Evolutionary conservation across 2,329 filamentous ascomycete species (phyloP), one percentile per base, ranked within the genome.

Genomic region (Amesomyces nigricolor): DNA sequence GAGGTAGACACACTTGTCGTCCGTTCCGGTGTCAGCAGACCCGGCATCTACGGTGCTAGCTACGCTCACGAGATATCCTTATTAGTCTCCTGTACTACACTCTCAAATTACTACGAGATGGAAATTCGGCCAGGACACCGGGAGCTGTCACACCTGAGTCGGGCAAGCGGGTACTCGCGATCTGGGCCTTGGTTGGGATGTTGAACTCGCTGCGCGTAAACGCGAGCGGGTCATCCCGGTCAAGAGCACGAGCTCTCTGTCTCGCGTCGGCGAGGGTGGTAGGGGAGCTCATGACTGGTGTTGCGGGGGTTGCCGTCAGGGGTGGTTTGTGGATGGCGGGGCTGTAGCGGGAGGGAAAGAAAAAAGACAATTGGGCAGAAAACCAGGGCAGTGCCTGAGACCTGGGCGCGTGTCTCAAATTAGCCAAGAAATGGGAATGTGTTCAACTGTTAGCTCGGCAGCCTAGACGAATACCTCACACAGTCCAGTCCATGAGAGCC

Each of bases 1-100:
- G 42, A 92, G 78, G 65, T 92, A 92, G 57, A 87, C 83, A 64
- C 79, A 61, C 45, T 61, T 60, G 14, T 49, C 45, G 2, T 26
- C 22, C 22, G 39, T 32, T 26, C 46, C 44, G 39, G 50, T 48
- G 10, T 57, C 53, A 26, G 30, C 54, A 30, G 51, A 30, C 13
- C 32, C 53, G 16, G 51, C n/a, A 19, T 53, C 46, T 19, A 43
- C 11, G 2, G 53, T 26, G 22, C 4, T 48, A 40, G 53, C 57
- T 58, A 45, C 17, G 26, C n/a, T 32, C 35, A 38, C 26, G 19
- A 45, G 40, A 48, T 16, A 13, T 29, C 9, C 29, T 19, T 16
- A 54, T 60, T 58, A 58, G 56, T 39, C 45, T 7, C 6, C 43
- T 32, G 30, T 17, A 32, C 22, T 22, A 30, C 43, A 26, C 22